A percentile compares a stretch with the other conserved stretches of the same genome.
phyloP scores from a whole-genome alignment of 768 basidiomycete species.

The Termitomyces sp. region DNA sequence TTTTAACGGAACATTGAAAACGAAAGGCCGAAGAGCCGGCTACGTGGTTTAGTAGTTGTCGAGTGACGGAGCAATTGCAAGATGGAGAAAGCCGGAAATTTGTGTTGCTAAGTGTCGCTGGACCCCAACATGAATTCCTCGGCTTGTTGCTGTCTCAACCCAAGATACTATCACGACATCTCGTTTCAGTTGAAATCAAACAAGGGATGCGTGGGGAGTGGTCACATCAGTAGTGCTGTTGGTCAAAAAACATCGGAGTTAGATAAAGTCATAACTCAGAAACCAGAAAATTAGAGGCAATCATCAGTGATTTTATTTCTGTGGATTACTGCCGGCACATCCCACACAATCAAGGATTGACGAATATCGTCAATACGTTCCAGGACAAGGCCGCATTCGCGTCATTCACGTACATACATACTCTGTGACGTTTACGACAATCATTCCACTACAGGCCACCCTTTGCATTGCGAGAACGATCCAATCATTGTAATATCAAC shows the following conservation, averaged over 20 bases:
- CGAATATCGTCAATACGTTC: too few relatives aligned
- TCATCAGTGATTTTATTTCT: too few relatives aligned
- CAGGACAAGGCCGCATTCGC: background rate
- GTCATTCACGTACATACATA: background rate
- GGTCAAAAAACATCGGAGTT: too few relatives aligned
- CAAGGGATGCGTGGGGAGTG: background rate
- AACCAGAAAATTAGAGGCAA: too few relatives aligned
- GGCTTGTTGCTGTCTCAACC: background rate
- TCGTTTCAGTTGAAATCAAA: background rate
- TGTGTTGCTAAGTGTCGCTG: too few relatives aligned
- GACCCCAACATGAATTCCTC: background rate
- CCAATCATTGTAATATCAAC: background rate
- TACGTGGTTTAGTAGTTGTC: background rate
- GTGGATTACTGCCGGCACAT: too few relatives aligned
- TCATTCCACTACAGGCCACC: background rate
- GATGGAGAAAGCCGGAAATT: background rate
- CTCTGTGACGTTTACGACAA: slow-evolving; percentile 3
- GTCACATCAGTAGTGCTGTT: background rate
- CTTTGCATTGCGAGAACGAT: background rate
- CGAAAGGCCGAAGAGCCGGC: too few relatives aligned
- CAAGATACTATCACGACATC: background rate
- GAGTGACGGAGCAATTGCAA: background rate
- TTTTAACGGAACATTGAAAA: too few relatives aligned
- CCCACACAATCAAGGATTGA: background rate
- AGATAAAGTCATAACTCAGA: background rate